These are phyloP conservation scores for Diaporthe sp. DNA, from an alignment of 2,329 filamentous ascomycete species.

Conservation along the genomic window DNA sequence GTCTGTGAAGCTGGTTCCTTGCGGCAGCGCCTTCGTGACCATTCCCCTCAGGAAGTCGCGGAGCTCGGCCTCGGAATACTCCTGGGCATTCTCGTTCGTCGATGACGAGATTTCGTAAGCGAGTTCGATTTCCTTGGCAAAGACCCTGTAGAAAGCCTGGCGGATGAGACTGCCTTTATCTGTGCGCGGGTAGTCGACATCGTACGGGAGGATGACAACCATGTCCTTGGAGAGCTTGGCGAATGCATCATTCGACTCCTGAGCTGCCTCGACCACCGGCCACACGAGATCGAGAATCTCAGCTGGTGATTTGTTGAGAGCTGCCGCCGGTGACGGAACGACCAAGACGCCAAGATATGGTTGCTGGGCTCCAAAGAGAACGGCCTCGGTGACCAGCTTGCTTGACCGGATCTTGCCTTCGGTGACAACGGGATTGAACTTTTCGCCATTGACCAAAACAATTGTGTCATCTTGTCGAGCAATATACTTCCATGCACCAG, in stretches of 20 bases:
- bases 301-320: slow-evolving; percentile 42
- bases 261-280: slow-evolving; percentile 52
- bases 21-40: slow-evolving; percentile 2
- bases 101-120: slow-evolving; percentile 52
- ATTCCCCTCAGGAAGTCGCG: not conserved
- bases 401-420: slow-evolving; percentile 68
- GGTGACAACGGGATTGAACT: slow-evolving; percentile 47
- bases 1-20: slow-evolving; percentile 42
- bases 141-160: slow-evolving; percentile 60
- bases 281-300: slow-evolving; percentile 51
- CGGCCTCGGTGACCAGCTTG: slow-evolving; percentile 62
- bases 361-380: slow-evolving; percentile 66
- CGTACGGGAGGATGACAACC: slow-evolving; percentile 61
- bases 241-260: slow-evolving; percentile 50
- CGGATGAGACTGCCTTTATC: slow-evolving; percentile 69
- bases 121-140: slow-evolving; percentile 59
- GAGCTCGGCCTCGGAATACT: slow-evolving; percentile 31
- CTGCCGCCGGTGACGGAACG: slow-evolving; percentile 53
- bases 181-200: slow-evolving; percentile 60
- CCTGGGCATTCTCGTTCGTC: slow-evolving; percentile 39
- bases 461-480: slow-evolving; percentile 61
- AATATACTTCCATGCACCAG: slow-evolving; percentile 60
- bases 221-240: slow-evolving; percentile 62
- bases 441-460: slow-evolving; percentile 53
- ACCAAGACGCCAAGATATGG: slow-evolving; percentile 65